A percentile compares a stretch with the other conserved stretches of the same genome.
These are phyloP conservation scores for Persicaria maculosa DNA, from an alignment of 148 eudicot species.

Conservation along the genomic window DNA sequence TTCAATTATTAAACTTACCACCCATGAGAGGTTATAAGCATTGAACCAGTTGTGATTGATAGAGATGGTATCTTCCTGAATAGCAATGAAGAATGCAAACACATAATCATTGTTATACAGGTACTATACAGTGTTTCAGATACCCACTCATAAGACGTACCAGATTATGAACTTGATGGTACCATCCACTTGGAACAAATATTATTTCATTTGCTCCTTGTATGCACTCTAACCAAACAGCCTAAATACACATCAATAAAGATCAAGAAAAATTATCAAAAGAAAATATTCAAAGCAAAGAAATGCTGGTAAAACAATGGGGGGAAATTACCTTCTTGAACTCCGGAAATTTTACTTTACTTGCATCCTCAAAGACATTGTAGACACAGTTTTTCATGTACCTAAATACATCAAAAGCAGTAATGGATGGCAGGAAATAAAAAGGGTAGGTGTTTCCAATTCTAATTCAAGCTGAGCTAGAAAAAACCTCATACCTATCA, in stretches of 20 bases:
- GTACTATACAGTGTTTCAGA: background rate
- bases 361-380: conserved; percentile 70
- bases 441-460: background rate
- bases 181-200: conserved; percentile 99
- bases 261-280: conserved; percentile 1
- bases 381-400: conserved; percentile 73
- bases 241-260: conserved; percentile 34
- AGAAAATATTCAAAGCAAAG: conserved; percentile 1
- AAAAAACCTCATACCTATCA: conserved; percentile 50
- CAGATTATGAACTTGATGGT: conserved; percentile 98
- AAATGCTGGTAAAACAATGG: background rate
- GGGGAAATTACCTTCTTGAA: conserved; percentile 56
- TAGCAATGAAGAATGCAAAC: background rate
- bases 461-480: background rate
- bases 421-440: background rate
- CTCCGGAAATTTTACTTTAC: conserved; percentile 50
- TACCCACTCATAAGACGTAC: conserved; percentile 24
- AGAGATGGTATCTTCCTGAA: conserved; percentile 90
- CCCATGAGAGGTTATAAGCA: conserved; percentile 80
- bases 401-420: conserved; percentile 32
- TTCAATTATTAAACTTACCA: conserved; percentile 52
- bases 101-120: background rate
- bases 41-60: conserved; percentile 99
- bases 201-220: conserved; percentile 74
- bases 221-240: conserved; percentile 82